These are phyloP conservation scores for Lipomyces yarrowii DNA, from an alignment of 1,139 yeast species.

Conservation along the genomic window DNA sequence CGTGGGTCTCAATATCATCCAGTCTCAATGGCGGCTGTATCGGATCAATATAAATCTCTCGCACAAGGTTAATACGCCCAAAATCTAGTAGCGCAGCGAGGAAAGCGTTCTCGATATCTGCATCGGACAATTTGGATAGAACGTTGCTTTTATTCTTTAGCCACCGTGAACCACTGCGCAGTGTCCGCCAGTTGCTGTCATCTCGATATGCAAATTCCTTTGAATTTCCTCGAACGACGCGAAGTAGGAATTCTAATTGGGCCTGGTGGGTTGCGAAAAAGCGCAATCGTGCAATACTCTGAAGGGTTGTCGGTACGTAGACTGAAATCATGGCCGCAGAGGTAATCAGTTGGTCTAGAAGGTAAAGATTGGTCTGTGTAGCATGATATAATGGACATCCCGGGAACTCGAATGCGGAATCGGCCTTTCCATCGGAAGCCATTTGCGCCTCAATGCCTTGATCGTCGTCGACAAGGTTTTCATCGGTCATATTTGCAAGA, in stretches of 20 bases:
- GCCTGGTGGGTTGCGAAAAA: constrained; percentile 14
- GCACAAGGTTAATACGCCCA: constrained; percentile 23
- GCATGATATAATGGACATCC: constrained; percentile 17
- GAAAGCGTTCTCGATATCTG: constrained; percentile 33
- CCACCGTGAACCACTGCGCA: constrained; percentile 32
- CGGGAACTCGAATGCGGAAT: constrained; percentile 14
- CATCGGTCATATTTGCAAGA: not conserved
- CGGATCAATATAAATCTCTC: constrained; percentile 27
- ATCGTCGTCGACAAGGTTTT: not conserved
- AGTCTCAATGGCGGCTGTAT: constrained; percentile 23
- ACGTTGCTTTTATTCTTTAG: constrained; percentile 30
- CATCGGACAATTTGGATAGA: constrained; percentile 26
- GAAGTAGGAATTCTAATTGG: constrained; percentile 19
- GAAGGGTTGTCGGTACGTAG: constrained; percentile 17
- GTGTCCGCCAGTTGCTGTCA: constrained; percentile 30
- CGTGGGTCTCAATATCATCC: constrained; percentile 33
- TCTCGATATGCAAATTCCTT: constrained; percentile 30
- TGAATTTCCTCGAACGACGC: constrained; percentile 23
- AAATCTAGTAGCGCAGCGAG: constrained; percentile 28
- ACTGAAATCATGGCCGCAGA: constrained; percentile 27
- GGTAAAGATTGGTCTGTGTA: constrained; percentile 5
- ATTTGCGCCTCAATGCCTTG: not conserved
- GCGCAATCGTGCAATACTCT: constrained; percentile 15
- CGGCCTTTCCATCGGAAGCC: not conserved
- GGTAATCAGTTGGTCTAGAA: constrained; percentile 22